Conservation (phyloP, 2,329 filamentous ascomycete genomes). For the Claviceps purpurea region DNA sequence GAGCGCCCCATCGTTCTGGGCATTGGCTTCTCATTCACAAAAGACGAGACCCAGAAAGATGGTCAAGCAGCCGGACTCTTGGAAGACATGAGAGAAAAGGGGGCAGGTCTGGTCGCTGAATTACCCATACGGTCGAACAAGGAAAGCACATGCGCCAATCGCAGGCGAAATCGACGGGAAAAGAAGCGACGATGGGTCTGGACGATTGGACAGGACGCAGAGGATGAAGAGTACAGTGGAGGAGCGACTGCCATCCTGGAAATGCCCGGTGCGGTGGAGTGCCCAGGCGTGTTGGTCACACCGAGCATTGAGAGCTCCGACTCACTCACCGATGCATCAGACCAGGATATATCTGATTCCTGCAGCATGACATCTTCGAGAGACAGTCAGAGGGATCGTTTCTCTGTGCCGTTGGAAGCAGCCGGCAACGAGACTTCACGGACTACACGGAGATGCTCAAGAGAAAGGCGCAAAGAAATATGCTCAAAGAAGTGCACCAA, state of each 20-base stretch:
- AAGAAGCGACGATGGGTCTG: constrained; percentile 53
- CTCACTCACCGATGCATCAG: constrained; percentile 18
- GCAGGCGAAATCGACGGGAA: constrained; percentile 41
- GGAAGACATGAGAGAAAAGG: constrained; percentile 46
- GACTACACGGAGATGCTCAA: background rate
- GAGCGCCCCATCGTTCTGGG: constrained; percentile 32
- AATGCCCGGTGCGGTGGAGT: constrained; percentile 3
- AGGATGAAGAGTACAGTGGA: constrained; percentile 29
- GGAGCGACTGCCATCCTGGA: constrained; percentile 29
- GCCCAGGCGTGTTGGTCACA: constrained; percentile 23
- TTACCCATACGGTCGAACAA: constrained; percentile 25
- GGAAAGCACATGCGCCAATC: constrained; percentile 28
- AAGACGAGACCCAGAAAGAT: constrained; percentile 43
- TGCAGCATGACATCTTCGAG: constrained; percentile 27
- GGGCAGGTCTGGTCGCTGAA: constrained; percentile 33
- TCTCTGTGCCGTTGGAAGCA: constrained; percentile 11
- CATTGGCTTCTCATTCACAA: constrained; percentile 35
- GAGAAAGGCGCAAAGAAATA: no score
- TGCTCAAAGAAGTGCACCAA: no score
- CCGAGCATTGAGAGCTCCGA: constrained; percentile 27
- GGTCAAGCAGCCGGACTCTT: constrained; percentile 50
- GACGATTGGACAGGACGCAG: constrained; percentile 46
- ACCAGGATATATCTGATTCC: constrained; percentile 38
- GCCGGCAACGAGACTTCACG: constrained; percentile 25
- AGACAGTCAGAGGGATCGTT: constrained; percentile 13